Evolutionary conservation across 2,329 filamentous ascomycete species (phyloP), one percentile per base, ranked within the genome.

Genomic region (Rhynchosporium secalis): DNA sequence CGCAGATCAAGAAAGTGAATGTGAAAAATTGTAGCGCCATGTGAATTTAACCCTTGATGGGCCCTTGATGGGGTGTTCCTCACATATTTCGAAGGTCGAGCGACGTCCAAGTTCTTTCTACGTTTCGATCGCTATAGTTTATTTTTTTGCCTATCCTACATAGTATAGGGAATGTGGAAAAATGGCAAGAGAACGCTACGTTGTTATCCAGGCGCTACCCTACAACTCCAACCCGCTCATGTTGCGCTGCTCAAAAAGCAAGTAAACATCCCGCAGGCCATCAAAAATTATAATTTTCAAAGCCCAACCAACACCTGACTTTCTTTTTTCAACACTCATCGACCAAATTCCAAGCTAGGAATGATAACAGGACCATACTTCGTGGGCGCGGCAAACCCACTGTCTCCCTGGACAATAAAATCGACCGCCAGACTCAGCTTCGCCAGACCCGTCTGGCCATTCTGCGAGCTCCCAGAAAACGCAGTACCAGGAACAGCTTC

Each of bases 281-380:
- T 31, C 20, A 41, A 38, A 29, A 12, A 63, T 36, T 29, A 57
- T 49, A 60, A 60, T 63, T 43, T 43, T 60, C 31, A 60, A 56
- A 33, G 29, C 10, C 38, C 28, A 38, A 26, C 31, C 12, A 7
- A n/a, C 36, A 13, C 33, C 28, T 41, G 38, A 26, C 20, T 6
- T 3, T 48, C 31, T n/a, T 47, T 13, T 13, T 15, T 26, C 28
- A 28, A 9, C 9, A 38, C n/a, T 52, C 45, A 90, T 70, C 85
- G 79, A 26, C 90, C 90, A 78, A 86, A 89, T 75, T 93, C 90
- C 66, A 94, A 77, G 76, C 88, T 92, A 45, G 95, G 95, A 69
- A 99, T 87, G 76, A 98, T 93, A 15, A 99, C 95, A 10, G 95
- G 95, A 0, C 95, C 95, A 75, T 96, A 99, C 79, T 99, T 99